These are phyloP conservation scores for Papiliotrema flavescens DNA, from an alignment of 1,284 basidiomycete species.

Conservation along the genomic window DNA sequence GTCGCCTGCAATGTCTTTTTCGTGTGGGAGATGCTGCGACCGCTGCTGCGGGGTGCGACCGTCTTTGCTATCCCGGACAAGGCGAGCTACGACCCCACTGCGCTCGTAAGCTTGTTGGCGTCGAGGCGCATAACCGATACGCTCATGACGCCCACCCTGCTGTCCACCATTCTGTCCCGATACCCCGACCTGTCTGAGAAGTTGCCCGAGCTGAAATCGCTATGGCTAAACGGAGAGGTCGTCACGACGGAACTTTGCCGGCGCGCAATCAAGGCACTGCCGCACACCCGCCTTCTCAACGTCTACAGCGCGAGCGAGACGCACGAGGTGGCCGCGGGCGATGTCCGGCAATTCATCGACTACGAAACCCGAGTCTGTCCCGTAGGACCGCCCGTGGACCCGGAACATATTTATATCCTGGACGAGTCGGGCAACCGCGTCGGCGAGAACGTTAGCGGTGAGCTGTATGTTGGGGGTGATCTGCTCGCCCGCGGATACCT, in stretches of 20 bases:
- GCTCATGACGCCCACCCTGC: slow-evolving; percentile 42
- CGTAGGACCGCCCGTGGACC: slow-evolving; percentile 35
- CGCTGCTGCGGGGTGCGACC: slow-evolving; percentile 37
- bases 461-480: slow-evolving; percentile 38
- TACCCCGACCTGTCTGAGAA: slow-evolving; percentile 17
- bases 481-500: slow-evolving; percentile 39
- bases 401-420: slow-evolving; percentile 33
- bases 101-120: slow-evolving; percentile 31
- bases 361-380: slow-evolving; percentile 23
- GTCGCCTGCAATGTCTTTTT: slow-evolving; percentile 45
- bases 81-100: slow-evolving; percentile 36
- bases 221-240: slow-evolving; percentile 45
- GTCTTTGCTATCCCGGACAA: slow-evolving; percentile 36
- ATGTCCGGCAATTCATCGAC: slow-evolving; percentile 19
- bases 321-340: slow-evolving; percentile 39
- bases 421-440: slow-evolving; percentile 28
- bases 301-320: slow-evolving; percentile 43
- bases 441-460: slow-evolving; percentile 25
- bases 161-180: slow-evolving; percentile 36
- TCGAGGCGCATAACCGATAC: slow-evolving; percentile 35
- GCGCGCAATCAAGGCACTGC: slow-evolving; percentile 33
- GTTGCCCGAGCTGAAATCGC: slow-evolving; percentile 29
- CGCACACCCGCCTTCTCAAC: slow-evolving; percentile 36
- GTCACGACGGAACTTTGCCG: slow-evolving; percentile 36
- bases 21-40: slow-evolving; percentile 42